Conservation (phyloP, 208 protist genomes). For the Trypanosoma mega region DNA sequence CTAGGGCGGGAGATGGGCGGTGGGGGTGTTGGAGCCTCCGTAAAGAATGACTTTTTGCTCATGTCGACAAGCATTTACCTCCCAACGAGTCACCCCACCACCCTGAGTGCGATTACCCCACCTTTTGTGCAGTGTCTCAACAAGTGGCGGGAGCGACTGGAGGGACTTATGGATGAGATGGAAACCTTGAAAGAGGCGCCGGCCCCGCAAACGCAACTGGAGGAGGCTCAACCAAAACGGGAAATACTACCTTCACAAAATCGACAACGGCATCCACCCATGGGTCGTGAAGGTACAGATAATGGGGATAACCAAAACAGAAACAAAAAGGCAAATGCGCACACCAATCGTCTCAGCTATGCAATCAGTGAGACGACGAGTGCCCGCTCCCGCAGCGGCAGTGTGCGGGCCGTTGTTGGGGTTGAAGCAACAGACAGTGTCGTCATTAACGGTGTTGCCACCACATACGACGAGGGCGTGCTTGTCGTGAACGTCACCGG, state of each 20-base stretch:
- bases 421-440: slow-evolving; percentile 62
- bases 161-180: slow-evolving; percentile 31
- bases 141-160: slow-evolving; percentile 58
- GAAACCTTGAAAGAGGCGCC: neutral
- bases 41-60: slow-evolving; percentile 71
- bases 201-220: neutral
- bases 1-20: slow-evolving; percentile 71
- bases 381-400: neutral
- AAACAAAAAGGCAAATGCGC: no score
- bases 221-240: no score
- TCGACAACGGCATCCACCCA: no score
- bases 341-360: neutral
- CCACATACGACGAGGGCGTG: slow-evolving; percentile 55
- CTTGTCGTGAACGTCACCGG: slow-evolving; percentile 63
- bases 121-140: slow-evolving; percentile 66
- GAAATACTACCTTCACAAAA: no score
- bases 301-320: no score
- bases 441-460: slow-evolving; percentile 50
- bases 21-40: slow-evolving; percentile 61
- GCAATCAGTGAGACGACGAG: neutral
- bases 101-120: slow-evolving; percentile 52
- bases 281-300: no score
- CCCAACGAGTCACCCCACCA: slow-evolving; percentile 64
- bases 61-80: slow-evolving; percentile 74
- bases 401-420: slow-evolving; percentile 40